phyloP scores from a whole-genome alignment of 192 early-diverging fungal genomes.

The Coemansia sp. region DNA sequence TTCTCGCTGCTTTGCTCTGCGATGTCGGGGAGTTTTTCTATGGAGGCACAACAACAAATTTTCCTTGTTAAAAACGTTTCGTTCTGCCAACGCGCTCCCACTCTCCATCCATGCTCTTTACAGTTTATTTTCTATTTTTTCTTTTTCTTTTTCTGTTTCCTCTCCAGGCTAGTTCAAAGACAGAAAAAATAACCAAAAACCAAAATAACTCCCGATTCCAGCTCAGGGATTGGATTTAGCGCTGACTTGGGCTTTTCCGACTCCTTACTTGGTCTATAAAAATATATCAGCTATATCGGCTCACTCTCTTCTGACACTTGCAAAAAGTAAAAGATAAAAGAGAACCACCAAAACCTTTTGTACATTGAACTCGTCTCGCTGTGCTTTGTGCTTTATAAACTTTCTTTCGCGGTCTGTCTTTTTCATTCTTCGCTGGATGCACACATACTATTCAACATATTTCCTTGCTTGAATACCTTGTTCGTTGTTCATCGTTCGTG shows the following conservation, averaged over 20 bases:
- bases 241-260: neutral
- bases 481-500: neutral
- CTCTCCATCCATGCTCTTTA: neutral
- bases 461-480: neutral
- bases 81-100: neutral
- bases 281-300: neutral
- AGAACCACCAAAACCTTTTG: neutral
- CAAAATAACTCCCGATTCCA: neutral
- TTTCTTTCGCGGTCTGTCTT: neutral
- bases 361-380: neutral
- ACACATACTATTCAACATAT: neutral
- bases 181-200: neutral
- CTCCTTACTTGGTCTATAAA: neutral
- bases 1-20: neutral
- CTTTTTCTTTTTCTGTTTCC: neutral
- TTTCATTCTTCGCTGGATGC: neutral
- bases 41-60: neutral
- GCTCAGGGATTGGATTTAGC: conserved; percentile 1
- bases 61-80: neutral
- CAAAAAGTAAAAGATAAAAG: neutral
- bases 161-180: neutral
- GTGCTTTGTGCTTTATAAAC: neutral
- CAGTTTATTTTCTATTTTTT: neutral
- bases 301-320: neutral
- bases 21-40: neutral